Conservation (phyloP, 305 asterid species). For the Fraxinus albicans region DNA sequence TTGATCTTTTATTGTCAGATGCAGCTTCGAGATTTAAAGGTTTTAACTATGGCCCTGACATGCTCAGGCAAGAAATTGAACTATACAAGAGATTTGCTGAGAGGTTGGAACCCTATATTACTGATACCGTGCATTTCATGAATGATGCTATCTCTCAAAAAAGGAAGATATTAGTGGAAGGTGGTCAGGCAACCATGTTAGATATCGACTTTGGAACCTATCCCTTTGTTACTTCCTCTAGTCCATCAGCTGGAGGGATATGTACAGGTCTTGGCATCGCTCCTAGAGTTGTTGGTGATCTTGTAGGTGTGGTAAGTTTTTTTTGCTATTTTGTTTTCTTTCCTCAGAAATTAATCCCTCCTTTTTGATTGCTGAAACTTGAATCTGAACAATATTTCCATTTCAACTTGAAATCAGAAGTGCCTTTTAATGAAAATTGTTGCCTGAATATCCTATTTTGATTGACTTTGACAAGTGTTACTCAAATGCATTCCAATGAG, state of each 20-base stretch:
- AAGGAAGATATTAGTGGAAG: slow-evolving; percentile 83
- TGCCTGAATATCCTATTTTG: not conserved
- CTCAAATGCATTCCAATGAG: not conserved
- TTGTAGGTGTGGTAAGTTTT: slow-evolving; percentile 86
- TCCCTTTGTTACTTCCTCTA: slow-evolving; percentile 92
- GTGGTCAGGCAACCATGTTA: slow-evolving; percentile 98
- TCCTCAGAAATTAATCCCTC: not conserved
- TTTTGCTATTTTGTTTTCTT: not conserved
- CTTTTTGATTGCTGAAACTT: not conserved
- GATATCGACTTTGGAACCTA: slow-evolving; percentile 96
- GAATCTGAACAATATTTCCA: not conserved
- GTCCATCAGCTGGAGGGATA: slow-evolving; percentile 99
- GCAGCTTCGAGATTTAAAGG: slow-evolving; percentile 82
- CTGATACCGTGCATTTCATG: slow-evolving; percentile 85
- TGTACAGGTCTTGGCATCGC: slow-evolving; percentile 98
- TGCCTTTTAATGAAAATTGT: not conserved
- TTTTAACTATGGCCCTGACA: slow-evolving; percentile 70
- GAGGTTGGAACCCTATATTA: slow-evolving; percentile 81
- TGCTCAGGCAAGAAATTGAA: slow-evolving; percentile 88
- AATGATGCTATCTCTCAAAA: slow-evolving; percentile 66
- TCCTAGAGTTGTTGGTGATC: slow-evolving; percentile 88
- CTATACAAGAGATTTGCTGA: slow-evolving; percentile 74
- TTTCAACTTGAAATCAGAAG: not conserved
- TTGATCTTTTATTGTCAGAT: slow-evolving; percentile 74
- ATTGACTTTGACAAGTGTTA: not conserved